Evolutionary conservation across 495 filamentous ascomycete genomes (phyloP).

Genomic region (Trichoderma asperelloides): DNA sequence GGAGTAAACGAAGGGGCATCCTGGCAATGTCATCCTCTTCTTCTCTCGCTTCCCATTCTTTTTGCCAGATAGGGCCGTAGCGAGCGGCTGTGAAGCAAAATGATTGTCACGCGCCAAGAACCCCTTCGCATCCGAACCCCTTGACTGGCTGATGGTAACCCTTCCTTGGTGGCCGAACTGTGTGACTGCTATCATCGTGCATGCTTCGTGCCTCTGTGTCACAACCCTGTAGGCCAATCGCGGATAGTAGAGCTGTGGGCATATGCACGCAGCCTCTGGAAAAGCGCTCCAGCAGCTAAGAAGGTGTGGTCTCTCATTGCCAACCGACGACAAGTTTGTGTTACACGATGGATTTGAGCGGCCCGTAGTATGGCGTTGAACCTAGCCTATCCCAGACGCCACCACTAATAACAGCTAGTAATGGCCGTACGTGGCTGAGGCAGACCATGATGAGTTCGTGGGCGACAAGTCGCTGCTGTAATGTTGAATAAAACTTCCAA

Average conservation of each 20-base stretch:
- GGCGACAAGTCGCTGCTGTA: not conserved
- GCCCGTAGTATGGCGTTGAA: not conserved
- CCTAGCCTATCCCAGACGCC: not conserved
- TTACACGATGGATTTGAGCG: constrained; percentile 5
- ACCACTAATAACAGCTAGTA: not conserved
- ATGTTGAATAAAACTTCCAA: too few species aligned
- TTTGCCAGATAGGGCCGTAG: not conserved
- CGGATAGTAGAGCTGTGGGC: not conserved
- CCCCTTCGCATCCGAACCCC: not conserved
- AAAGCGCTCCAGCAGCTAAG: not conserved
- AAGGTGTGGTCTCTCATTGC: not conserved
- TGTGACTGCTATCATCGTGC: constrained; percentile 5
- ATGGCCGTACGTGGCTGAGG: not conserved
- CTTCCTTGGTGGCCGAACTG: not conserved
- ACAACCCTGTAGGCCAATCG: not conserved
- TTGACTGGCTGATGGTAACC: not conserved
- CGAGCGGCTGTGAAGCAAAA: not conserved
- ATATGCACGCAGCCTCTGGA: not conserved
- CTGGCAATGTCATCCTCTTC: not conserved
- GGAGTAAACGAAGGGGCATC: constrained; percentile 12
- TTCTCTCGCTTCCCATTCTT: not conserved
- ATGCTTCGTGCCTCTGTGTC: not conserved
- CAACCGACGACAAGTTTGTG: not conserved
- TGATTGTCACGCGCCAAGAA: not conserved
- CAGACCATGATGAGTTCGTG: not conserved